Evolutionary conservation across 768 basidiomycete genomes (phyloP), one percentile per base, ranked within the genome.

Genomic region (Tephrocybe sp.): DNA sequence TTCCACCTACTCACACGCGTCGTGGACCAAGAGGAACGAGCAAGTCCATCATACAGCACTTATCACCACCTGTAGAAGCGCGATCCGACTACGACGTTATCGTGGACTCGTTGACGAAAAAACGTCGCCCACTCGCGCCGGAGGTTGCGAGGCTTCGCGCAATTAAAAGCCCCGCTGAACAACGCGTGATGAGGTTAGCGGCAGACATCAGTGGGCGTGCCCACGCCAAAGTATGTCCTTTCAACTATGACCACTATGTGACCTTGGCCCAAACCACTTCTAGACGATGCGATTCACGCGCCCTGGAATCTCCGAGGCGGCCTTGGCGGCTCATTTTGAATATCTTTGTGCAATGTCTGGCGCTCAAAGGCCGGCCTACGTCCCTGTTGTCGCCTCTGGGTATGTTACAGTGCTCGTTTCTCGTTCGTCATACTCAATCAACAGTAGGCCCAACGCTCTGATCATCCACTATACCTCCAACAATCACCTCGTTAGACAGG

Each of bases 381-480:
- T 99, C 1, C 97, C 97, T 11, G 97, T 99, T 5, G 91, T 98
- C 27, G 96, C 92, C 5, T 94, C 92, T 1, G 97, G 97, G 89
- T 90, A 66, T 53, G 78, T 58, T 7, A 50, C 26, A 1, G 0
- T 37, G 15, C 9, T 34, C 42, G 21, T 49, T 26, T 1, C 15
- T 21, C 30, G 47, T 18, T 44, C n/a, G 22, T 35, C 9, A 40
- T 26, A 9, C 6, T 2, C 9, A 30, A 43, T 39, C 5, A 52
- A 7, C 40, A 34, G 21, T 50, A 95, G 92, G 24, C 77, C 88
- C 2, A 97, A 98, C 61, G 84, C 91, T 7, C 76, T 97, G 1
- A 86, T 90, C 34, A 93, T 99, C 53, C 97, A 99, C 60, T 98
- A 98, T 63, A 96, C 93, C 0, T 78, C 86, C 15, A 98, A 98